Percentiles rank a stretch among this genome's conserved stretches.
phyloP scores from a whole-genome alignment of 2,329 filamentous ascomycete genomes.

The Apiospora rasikravindrae region DNA sequence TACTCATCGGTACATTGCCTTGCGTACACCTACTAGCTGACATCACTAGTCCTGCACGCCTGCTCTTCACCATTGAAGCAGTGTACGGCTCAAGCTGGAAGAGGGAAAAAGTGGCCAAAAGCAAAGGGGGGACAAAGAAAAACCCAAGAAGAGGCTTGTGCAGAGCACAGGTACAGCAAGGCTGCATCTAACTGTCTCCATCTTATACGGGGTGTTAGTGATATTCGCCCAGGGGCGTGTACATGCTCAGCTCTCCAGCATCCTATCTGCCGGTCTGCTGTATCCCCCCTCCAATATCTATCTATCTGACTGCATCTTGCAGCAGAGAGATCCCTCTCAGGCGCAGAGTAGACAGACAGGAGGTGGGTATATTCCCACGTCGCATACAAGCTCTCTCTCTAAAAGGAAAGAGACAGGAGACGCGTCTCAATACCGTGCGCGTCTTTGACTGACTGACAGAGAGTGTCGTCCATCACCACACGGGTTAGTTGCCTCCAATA shows the following conservation, averaged over 20 bases:
- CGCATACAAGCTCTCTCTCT: background rate
- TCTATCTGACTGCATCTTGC: background rate
- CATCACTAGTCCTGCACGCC: slow-evolving; percentile 8
- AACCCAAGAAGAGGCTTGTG: slow-evolving; percentile 1
- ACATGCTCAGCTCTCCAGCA: background rate
- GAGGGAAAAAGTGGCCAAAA: background rate
- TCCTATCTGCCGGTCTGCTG: background rate
- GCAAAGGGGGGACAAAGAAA: background rate
- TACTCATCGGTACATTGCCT: slow-evolving; percentile 9
- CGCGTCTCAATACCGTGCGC: slow-evolving; percentile 3
- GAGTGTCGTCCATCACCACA: background rate
- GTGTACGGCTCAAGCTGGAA: background rate
- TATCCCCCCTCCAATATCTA: background rate
- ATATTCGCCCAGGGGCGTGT: background rate
- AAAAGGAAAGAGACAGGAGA: background rate
- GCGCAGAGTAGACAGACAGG: background rate
- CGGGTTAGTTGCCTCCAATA: slow-evolving; percentile 11
- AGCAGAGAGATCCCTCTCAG: background rate
- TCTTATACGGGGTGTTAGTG: slow-evolving; percentile 7
- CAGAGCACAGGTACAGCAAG: slow-evolving; percentile 16
- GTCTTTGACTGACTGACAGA: slow-evolving; percentile 9
- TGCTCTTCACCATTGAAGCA: background rate
- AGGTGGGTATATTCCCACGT: background rate
- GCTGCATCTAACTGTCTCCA: slow-evolving; percentile 17
- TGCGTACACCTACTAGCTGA: slow-evolving; percentile 1